phyloP scores from a whole-genome alignment of 345 rosid species.

The Citrus sp. region DNA sequence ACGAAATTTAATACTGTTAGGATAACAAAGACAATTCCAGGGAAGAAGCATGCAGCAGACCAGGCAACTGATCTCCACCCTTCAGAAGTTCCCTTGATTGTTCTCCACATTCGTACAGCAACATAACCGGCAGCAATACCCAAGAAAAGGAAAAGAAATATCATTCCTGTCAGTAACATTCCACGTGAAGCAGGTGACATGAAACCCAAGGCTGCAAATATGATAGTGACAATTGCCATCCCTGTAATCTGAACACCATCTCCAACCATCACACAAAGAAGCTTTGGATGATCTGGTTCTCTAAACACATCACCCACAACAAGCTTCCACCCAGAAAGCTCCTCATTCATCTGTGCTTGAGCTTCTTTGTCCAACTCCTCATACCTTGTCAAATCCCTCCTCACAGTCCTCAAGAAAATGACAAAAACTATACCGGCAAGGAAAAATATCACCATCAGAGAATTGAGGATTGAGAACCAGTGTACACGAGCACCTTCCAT shows the following conservation, averaged over 20 bases:
- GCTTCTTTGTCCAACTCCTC: slow-evolving; percentile 84
- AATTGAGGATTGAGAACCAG: slow-evolving; percentile 82
- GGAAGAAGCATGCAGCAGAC: slow-evolving; percentile 75
- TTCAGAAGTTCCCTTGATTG: slow-evolving; percentile 68
- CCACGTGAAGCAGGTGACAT: slow-evolving; percentile 90
- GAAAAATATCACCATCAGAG: slow-evolving; percentile 75
- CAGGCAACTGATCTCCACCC: slow-evolving; percentile 78
- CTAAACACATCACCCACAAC: slow-evolving; percentile 88
- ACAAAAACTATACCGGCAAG: slow-evolving; percentile 77
- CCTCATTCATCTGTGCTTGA: slow-evolving; percentile 86
- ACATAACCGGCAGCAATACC: slow-evolving; percentile 72
- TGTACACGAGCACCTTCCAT: slow-evolving; percentile 90
- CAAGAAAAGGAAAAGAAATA: slow-evolving; percentile 68
- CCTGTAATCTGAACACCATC: slow-evolving; percentile 81
- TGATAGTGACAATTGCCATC: slow-evolving; percentile 69
- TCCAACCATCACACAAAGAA: slow-evolving; percentile 75
- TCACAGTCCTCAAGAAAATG: slow-evolving; percentile 77
- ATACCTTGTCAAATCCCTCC: slow-evolving; percentile 79
- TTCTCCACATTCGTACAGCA: slow-evolving; percentile 71
- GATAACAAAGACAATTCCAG: slow-evolving; percentile 74
- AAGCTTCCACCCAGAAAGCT: slow-evolving; percentile 89
- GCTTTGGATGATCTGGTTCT: slow-evolving; percentile 67
- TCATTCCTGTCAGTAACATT: slow-evolving; percentile 86
- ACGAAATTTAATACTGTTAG: slow-evolving; percentile 66
- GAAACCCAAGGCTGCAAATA: slow-evolving; percentile 77